Conservation (phyloP, 176 grass and related monocot genomes). For the Phoenix dactylifera region DNA sequence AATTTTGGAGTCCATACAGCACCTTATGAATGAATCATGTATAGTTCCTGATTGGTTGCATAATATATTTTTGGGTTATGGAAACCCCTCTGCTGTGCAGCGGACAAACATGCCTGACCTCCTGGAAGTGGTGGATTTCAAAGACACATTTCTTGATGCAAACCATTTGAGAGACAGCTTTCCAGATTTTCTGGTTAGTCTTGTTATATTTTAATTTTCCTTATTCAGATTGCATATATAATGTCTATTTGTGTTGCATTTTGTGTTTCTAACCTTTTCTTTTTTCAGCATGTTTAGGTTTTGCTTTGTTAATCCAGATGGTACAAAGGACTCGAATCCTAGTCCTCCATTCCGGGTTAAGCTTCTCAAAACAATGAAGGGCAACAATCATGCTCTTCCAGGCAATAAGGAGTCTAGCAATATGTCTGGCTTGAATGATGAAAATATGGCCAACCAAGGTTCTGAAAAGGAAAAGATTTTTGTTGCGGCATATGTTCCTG, state of each 20-base stretch:
- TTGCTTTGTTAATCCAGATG: constrained; percentile 76
- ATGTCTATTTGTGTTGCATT: too few relatives aligned
- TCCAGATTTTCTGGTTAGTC: constrained; percentile 66
- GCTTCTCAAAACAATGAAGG: constrained; percentile 71
- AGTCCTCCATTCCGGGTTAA: constrained; percentile 68
- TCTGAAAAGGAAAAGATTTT: constrained; percentile 57
- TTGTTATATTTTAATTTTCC: constrained; percentile 5
- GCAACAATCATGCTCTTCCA: constrained; percentile 56
- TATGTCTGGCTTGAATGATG: constrained; percentile 12
- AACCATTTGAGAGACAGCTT: constrained; percentile 69
- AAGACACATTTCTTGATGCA: constrained; percentile 90
- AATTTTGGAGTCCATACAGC: constrained; percentile 92
- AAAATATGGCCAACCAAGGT: constrained; percentile 16
- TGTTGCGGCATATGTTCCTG: constrained; percentile 61
- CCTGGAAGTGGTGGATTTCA: constrained; percentile 83
- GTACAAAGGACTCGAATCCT: constrained; percentile 51
- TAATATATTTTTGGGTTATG: constrained; percentile 97
- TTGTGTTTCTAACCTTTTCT: not conserved
- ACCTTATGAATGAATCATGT: constrained; percentile 98
- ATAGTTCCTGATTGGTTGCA: constrained; percentile 97
- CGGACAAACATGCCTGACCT: constrained; percentile 90
- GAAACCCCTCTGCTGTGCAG: constrained; percentile 5
- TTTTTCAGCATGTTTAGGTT: constrained; percentile 49
- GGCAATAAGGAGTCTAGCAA: constrained; percentile 41
- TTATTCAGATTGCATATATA: too few relatives aligned